Evolutionary conservation across 2,329 filamentous ascomycete genomes (phyloP).

Genomic region (Torrubiellomyces zombiae): DNA sequence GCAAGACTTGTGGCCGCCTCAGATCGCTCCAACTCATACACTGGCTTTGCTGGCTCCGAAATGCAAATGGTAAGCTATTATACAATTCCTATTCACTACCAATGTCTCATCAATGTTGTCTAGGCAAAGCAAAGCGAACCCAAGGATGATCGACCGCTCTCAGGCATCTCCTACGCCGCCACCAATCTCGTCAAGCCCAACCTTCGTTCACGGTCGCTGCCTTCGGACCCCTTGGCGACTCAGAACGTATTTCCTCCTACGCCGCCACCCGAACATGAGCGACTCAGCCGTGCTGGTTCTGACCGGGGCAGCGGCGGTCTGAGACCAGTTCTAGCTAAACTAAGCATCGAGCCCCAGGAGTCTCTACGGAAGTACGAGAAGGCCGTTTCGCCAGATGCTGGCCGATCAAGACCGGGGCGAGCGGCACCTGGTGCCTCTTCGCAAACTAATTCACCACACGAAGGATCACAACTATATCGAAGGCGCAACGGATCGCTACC

Average conservation of each 20-base stretch:
- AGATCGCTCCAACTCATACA: conserved; percentile 65
- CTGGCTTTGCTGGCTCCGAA: conserved; percentile 64
- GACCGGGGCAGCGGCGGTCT: conserved; percentile 44
- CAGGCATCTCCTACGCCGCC: conserved; percentile 81
- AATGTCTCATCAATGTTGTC: conserved; percentile 6
- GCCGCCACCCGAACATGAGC: conserved; percentile 84
- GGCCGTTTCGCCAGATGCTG: conserved; percentile 27
- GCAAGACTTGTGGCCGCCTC: conserved; percentile 83
- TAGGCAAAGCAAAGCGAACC: conserved; percentile 35
- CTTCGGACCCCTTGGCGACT: conserved; percentile 65
- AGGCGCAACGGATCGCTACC: no score
- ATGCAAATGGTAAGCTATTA: conserved; percentile 49
- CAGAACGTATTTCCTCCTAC: conserved; percentile 90
- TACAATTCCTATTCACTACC: conserved; percentile 2
- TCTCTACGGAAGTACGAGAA: conserved; percentile 39
- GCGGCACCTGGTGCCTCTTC: conserved; percentile 24
- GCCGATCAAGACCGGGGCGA: conserved; percentile 18
- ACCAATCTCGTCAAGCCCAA: conserved; percentile 85
- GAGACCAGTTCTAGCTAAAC: conserved; percentile 43
- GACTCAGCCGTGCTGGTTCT: conserved; percentile 41
- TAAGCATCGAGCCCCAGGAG: conserved; percentile 42
- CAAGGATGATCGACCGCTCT: conserved; percentile 65
- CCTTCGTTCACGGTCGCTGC: conserved; percentile 62
- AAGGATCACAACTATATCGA: no score
- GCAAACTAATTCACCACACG: conserved; percentile 26